Percentiles rank a stretch among this genome's conserved stretches.
Conservation (phyloP, 768 basidiomycete genomes). For the Candolleomyces aberdarensis region DNA sequence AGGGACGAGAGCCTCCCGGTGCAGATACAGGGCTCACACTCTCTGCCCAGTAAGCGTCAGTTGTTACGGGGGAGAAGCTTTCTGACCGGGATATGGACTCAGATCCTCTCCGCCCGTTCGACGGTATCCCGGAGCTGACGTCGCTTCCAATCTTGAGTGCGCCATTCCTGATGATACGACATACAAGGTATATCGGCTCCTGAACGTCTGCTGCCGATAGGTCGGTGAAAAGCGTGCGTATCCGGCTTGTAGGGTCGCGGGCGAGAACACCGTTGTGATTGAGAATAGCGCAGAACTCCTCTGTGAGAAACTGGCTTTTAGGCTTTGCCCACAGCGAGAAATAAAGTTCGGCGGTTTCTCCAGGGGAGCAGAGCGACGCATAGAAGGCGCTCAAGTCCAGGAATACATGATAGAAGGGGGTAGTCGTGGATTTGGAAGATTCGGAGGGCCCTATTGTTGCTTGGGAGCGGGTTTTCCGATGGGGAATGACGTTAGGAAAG, state of each 20-base stretch:
- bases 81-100: constrained; percentile 45
- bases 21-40: constrained; percentile 13
- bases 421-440: constrained; percentile 36
- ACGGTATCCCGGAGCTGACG: constrained; percentile 44
- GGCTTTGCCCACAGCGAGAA: constrained; percentile 90
- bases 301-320: constrained; percentile 84
- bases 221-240: constrained; percentile 88
- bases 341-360: constrained; percentile 90
- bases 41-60: constrained; percentile 17
- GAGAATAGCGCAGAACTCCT: constrained; percentile 86
- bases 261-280: constrained; percentile 89
- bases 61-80: constrained; percentile 18
- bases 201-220: constrained; percentile 83
- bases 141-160: constrained; percentile 69
- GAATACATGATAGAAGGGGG: constrained; percentile 86
- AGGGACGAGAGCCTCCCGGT: constrained; percentile 14
- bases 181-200: constrained; percentile 86
- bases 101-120: constrained; percentile 52
- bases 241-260: constrained; percentile 70
- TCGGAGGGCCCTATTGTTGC: constrained; percentile 26
- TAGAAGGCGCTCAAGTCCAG: constrained; percentile 91
- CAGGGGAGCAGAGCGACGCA: constrained; percentile 84
- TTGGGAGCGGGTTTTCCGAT: constrained; percentile 38
- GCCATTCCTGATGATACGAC: constrained; percentile 86
- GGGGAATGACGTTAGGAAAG: constrained; percentile 55